These are phyloP conservation scores for Ustilago shanxiensis DNA, from an alignment of 1,284 basidiomycete species.

Conservation along the genomic window DNA sequence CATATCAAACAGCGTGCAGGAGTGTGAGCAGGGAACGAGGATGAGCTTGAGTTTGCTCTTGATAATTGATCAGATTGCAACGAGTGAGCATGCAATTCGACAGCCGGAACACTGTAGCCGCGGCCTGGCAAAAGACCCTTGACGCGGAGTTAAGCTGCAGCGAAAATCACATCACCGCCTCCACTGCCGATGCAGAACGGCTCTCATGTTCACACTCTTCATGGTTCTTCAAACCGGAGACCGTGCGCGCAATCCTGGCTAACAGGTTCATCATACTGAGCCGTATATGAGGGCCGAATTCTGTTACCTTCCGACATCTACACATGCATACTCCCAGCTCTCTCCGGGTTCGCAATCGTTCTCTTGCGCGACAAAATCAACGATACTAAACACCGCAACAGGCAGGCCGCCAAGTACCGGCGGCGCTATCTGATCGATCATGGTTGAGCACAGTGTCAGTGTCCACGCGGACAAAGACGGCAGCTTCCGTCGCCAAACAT, in stretches of 20 bases:
- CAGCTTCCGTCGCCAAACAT: slow-evolving; percentile 80
- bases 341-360: neutral
- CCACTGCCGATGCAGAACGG: neutral
- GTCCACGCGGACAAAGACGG: slow-evolving; percentile 75
- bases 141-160: slow-evolving; percentile 13
- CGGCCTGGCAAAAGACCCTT: neutral
- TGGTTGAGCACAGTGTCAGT: slow-evolving; percentile 44
- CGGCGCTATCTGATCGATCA: neutral
- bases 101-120: no score
- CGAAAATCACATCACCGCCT: slow-evolving; percentile 10
- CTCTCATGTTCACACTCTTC: no score
- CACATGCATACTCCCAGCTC: neutral
- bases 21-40: neutral
- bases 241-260: slow-evolving; percentile 5
- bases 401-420: neutral
- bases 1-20: neutral
- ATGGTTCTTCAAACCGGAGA: slow-evolving; percentile 1
- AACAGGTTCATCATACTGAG: neutral
- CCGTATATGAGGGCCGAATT: neutral
- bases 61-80: no score
- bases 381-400: neutral
- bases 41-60: no score
- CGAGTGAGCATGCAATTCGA: no score
- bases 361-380: neutral
- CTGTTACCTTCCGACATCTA: neutral